Base-by-base conservation (phyloP, 768 basidiomycete genomes). In the Stropharia rugosoannulata region DNA sequence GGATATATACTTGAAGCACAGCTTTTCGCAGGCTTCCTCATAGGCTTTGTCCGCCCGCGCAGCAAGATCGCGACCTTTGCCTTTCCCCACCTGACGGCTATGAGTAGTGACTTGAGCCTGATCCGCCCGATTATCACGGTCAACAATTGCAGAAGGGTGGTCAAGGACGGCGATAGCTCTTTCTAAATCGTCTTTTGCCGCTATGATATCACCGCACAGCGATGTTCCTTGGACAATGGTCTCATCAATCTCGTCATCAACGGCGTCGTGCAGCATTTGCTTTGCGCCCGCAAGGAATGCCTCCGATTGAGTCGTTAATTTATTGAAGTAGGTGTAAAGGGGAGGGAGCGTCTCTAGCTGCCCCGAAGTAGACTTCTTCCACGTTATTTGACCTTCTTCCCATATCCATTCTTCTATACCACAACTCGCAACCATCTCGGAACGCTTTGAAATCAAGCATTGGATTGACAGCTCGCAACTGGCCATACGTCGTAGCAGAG, bases 151-250 rank as follows among this genome's bases (percentile, higher is more conserved):
- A 35, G 68, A 52, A 5, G 63, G 59, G 44, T 66, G 65, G 12
- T 73, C 75, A 10, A 82, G 62, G 48, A 77, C 58, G 7, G 63
- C 54, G 66, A 84, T 76, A 8, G 77, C 77, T 15, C 79, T 74
- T 57, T 79, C 75, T 52, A 82, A 75, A 60, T 79, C 77, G 48
- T 78, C 79, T 51, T 72, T 66, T 7, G 79, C 74, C 16, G 77
- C 77, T 51, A 82, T 78, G 59, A 83, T 77, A 62, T 80, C 82
- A 6, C 77, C 79, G 60, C 79, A 82, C 2, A 80, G 67, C 8
- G 79, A 80, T 22, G 70, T 72, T 10, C 72, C 75, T 61, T 74
- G 69, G 22, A 80, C 60, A 46, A 69, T 68, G 2, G 63, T 70
- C 56, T 80, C 79, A 5, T 75, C 76, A 35, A 65, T 66, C 37